Percentiles rank a stretch among this genome's conserved stretches.
Evolutionary conservation across 352 stramenopile species (phyloP).

Genomic region (Pythium chondricola): DNA sequence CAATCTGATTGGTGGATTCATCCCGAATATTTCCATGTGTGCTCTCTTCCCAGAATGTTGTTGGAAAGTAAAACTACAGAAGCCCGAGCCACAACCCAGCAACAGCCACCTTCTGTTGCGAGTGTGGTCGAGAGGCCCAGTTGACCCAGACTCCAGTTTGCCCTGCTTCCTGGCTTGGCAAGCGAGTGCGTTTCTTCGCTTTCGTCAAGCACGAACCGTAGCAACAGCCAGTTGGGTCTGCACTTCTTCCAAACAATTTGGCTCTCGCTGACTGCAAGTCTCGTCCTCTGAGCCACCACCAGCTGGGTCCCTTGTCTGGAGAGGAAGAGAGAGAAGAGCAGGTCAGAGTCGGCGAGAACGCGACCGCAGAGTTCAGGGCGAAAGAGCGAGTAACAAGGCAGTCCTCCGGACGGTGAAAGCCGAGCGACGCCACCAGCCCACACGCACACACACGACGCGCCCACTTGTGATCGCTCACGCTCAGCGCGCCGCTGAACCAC

Average conservation of each 20-base stretch:
- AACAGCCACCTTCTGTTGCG: neutral
- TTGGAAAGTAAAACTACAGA: constrained; percentile 17
- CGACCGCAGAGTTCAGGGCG: constrained; percentile 4
- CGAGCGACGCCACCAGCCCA: neutral
- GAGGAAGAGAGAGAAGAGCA: constrained; percentile 20
- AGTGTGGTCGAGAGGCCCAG: neutral
- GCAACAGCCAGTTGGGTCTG: constrained; percentile 6
- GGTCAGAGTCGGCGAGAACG: constrained; percentile 3
- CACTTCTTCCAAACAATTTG: constrained; percentile 14
- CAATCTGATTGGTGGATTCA: constrained; percentile 8
- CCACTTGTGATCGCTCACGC: neutral
- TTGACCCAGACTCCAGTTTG: neutral
- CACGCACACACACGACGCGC: neutral
- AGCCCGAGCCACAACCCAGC: constrained; percentile 11
- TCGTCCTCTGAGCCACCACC: constrained; percentile 16
- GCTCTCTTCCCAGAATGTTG: constrained; percentile 22
- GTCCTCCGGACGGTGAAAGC: neutral
- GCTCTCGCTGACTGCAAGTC: neutral
- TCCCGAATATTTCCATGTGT: neutral
- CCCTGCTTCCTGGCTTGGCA: neutral
- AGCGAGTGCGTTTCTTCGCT: constrained; percentile 20
- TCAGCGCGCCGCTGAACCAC: neutral
- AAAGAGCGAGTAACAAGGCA: neutral
- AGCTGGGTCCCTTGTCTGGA: constrained; percentile 17
- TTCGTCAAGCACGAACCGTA: neutral